These are phyloP conservation scores for Cutaneotrichosporon curvatum DNA, from an alignment of 1,284 basidiomycete species.

Conservation along the genomic window DNA sequence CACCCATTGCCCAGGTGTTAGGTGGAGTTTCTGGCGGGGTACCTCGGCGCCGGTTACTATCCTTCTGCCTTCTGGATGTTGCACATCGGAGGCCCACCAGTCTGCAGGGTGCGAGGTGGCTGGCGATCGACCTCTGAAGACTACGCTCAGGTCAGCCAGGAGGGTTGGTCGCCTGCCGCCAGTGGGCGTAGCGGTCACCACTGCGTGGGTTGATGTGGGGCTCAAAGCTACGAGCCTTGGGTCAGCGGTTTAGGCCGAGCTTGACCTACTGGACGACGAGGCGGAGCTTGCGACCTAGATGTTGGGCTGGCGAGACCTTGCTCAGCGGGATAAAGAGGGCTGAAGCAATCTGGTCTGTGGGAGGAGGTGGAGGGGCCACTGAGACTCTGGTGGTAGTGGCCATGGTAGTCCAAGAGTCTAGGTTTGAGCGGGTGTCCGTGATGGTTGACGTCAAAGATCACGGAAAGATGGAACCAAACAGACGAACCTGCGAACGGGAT, in stretches of 20 bases:
- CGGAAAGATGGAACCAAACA: too few species aligned
- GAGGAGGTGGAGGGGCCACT: background rate
- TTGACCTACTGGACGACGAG: slow-evolving; percentile 1
- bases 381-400: background rate
- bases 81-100: too few species aligned
- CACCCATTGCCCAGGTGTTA: slow-evolving; percentile 1
- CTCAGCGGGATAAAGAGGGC: background rate
- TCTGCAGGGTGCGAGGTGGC: too few species aligned
- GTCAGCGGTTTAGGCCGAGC: background rate
- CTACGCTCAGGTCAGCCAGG: too few species aligned
- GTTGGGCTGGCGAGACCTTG: background rate
- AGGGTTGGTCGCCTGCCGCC: background rate
- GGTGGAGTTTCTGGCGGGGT: background rate
- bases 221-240: background rate
- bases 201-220: background rate
- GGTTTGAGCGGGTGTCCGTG: too few species aligned
- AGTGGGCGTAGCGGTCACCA: background rate
- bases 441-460: too few species aligned
- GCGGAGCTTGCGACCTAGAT: slow-evolving; percentile 1
- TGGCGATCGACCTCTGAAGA: too few species aligned
- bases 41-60: background rate
- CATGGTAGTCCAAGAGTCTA: too few species aligned
- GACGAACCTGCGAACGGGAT: too few species aligned
- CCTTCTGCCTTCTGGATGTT: background rate
- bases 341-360: slow-evolving; percentile 1